phyloP scores from a whole-genome alignment of 108 stramenopile species.

The Conticribra weissflogii region DNA sequence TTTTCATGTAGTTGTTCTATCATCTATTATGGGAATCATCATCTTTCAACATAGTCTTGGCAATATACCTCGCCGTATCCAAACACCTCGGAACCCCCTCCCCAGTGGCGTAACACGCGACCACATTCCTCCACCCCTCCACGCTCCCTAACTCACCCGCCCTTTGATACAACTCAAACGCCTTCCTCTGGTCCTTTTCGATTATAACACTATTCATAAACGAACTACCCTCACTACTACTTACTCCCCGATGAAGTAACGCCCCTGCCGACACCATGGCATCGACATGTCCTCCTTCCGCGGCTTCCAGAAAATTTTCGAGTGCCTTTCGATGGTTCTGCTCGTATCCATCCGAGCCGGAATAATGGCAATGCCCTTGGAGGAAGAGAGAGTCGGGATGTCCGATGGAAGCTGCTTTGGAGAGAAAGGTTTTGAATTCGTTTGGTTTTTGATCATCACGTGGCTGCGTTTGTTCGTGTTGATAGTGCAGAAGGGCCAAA shows the following conservation, averaged over 20 bases:
- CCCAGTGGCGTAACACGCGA: constrained; percentile 77
- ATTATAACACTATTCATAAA: too few relatives aligned
- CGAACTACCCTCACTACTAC: constrained; percentile 26
- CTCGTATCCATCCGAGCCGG: constrained; percentile 69
- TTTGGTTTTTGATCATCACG: too few relatives aligned
- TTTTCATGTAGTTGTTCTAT: too few relatives aligned
- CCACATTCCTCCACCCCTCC: constrained; percentile 88
- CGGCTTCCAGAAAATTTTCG: constrained; percentile 66
- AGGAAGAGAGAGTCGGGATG: constrained; percentile 71
- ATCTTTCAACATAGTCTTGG: constrained; percentile 75
- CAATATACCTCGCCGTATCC: constrained; percentile 78
- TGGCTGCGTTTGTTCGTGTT: too few relatives aligned
- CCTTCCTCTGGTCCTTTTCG: constrained; percentile 57
- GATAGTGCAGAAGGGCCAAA: constrained; percentile 64
- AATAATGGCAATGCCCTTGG: constrained; percentile 66
- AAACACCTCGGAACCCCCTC: constrained; percentile 77
- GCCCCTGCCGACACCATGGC: constrained; percentile 86
- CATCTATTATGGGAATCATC: too few relatives aligned
- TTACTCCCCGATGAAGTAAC: constrained; percentile 59
- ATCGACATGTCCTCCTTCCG: constrained; percentile 70
- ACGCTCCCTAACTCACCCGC: constrained; percentile 81
- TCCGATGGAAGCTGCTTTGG: constrained; percentile 56
- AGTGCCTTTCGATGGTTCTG: constrained; percentile 55
- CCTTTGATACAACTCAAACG: constrained; percentile 82
- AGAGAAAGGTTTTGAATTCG: too few relatives aligned